Percentiles rank a stretch among this genome's conserved stretches.
These are phyloP conservation scores for Tylopilus sp. DNA, from an alignment of 1,284 basidiomycete species.

Conservation along the genomic window DNA sequence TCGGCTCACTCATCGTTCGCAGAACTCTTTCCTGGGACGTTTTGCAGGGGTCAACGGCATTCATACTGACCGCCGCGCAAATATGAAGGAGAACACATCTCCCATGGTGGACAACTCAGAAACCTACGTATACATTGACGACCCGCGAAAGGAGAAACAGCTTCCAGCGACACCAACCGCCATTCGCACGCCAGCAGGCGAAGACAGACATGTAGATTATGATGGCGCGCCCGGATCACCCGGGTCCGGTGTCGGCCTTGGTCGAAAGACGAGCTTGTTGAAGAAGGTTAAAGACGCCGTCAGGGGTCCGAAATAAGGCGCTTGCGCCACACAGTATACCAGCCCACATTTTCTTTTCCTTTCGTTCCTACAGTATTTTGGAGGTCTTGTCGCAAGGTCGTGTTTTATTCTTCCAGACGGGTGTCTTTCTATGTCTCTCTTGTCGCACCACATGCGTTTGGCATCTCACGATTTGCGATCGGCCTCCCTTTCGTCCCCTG, in stretches of 20 bases:
- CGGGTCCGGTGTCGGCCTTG: slow-evolving; percentile 48
- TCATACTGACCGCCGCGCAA: slow-evolving; percentile 29
- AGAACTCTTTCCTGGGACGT: slow-evolving; percentile 75
- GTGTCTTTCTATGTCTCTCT: slow-evolving; percentile 1
- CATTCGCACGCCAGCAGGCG: slow-evolving; percentile 33
- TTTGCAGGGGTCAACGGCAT: slow-evolving; percentile 45
- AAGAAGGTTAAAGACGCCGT: slow-evolving; percentile 75
- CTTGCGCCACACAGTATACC: slow-evolving; percentile 5
- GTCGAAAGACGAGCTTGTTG: slow-evolving; percentile 73
- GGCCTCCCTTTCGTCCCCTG: slow-evolving; percentile 1
- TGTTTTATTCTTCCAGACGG: background rate
- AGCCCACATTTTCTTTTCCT: background rate
- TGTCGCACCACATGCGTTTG: slow-evolving; percentile 2
- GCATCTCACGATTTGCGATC: slow-evolving; percentile 12
- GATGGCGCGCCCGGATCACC: slow-evolving; percentile 40
- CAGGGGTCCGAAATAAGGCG: slow-evolving; percentile 49
- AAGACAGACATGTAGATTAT: slow-evolving; percentile 48
- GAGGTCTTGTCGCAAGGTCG: slow-evolving; percentile 9
- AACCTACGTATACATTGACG: slow-evolving; percentile 64
- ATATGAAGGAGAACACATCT: slow-evolving; percentile 34
- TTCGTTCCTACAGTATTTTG: slow-evolving; percentile 3
- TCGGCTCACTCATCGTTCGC: slow-evolving; percentile 63
- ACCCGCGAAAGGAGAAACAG: slow-evolving; percentile 57
- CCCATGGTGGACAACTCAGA: slow-evolving; percentile 48
- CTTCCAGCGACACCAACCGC: slow-evolving; percentile 54